Percentiles rank a stretch among this genome's conserved stretches.
phyloP scores from a whole-genome alignment of 2,329 filamentous ascomycete species.

The Mycosphaerella sp. region DNA sequence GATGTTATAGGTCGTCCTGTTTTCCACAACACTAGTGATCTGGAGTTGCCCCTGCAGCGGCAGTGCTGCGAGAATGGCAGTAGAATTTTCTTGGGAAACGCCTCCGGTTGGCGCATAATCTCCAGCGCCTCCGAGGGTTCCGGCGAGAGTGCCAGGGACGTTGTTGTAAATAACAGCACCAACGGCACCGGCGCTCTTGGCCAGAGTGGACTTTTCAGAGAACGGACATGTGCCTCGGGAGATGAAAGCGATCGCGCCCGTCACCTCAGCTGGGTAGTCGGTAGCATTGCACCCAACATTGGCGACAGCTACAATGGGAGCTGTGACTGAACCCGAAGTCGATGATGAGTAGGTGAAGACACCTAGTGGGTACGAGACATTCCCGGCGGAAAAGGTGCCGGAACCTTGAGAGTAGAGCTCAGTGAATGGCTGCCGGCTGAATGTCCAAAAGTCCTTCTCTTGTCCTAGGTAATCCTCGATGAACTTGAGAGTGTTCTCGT shows the following conservation, averaged over 20 bases:
- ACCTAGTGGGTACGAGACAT: constrained; percentile 54
- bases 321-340: constrained; percentile 51
- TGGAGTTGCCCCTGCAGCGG: constrained; percentile 36
- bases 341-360: constrained; percentile 53
- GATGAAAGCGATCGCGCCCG: constrained; percentile 64
- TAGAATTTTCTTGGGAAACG: constrained; percentile 54
- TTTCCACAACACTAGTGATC: constrained; percentile 42
- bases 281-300: constrained; percentile 57
- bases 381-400: constrained; percentile 46
- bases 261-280: constrained; percentile 56
- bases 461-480: constrained; percentile 34
- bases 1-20: constrained; percentile 50
- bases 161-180: constrained; percentile 72
- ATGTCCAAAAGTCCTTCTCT: constrained; percentile 54
- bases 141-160: constrained; percentile 47
- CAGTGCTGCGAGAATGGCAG: constrained; percentile 50
- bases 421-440: constrained; percentile 45
- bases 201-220: constrained; percentile 61
- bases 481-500: constrained; percentile 38
- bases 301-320: constrained; percentile 52
- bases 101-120: constrained; percentile 63
- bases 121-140: constrained; percentile 59
- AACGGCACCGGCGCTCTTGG: constrained; percentile 61
- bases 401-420: constrained; percentile 32
- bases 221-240: constrained; percentile 65